Conservation (phyloP, 345 rosid genomes). For the Salix dunnii region DNA sequence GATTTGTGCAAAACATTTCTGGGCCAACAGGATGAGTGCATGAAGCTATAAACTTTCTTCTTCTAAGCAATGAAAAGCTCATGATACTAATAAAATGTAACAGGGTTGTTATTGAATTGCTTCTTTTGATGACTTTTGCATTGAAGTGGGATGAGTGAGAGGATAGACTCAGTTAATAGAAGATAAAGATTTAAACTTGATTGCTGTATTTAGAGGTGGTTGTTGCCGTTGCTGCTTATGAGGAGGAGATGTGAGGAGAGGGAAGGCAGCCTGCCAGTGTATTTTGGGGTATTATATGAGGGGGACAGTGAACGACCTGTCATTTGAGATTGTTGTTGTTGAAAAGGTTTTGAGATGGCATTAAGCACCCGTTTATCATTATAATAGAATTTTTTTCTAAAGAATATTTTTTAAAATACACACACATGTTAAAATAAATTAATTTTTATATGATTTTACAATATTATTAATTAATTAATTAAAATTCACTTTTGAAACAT, state of each 20-base stretch:
- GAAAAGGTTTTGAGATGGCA: neutral
- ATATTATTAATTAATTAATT: too few species aligned
- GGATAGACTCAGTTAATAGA: neutral
- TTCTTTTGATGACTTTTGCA: neutral
- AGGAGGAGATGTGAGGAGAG: neutral
- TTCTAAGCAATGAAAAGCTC: constrained; percentile 22
- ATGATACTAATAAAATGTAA: constrained; percentile 5
- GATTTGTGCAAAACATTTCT: neutral
- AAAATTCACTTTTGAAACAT: too few species aligned
- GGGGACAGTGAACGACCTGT: neutral
- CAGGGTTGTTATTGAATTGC: neutral
- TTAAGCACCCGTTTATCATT: neutral
- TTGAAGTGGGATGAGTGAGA: neutral
- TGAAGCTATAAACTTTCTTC: constrained; percentile 8
- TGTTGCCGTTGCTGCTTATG: neutral
- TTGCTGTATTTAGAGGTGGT: neutral
- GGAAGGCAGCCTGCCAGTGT: neutral
- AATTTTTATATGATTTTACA: too few species aligned
- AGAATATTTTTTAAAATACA: too few species aligned
- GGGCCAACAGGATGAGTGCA: neutral
- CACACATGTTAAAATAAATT: too few species aligned
- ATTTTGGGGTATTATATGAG: neutral
- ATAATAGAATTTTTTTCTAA: too few species aligned
- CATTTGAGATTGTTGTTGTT: neutral
- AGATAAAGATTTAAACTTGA: neutral